Conservation (phyloP, 441 rosid species). For the Kokia cookei region DNA sequence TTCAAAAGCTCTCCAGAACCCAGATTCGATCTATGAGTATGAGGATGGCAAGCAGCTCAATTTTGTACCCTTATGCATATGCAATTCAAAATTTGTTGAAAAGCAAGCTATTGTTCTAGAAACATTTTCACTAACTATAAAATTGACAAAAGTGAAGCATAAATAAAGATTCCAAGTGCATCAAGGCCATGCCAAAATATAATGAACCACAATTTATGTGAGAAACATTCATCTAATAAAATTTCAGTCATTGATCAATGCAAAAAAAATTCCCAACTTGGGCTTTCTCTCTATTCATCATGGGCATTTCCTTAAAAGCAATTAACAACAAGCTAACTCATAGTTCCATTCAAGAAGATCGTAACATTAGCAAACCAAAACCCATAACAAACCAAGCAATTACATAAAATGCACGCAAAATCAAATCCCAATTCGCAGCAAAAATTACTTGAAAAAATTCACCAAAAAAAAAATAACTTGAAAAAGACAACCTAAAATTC, state of each 20-base stretch:
- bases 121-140: background rate
- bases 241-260: background rate
- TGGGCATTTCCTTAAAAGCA: background rate
- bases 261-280: background rate
- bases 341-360: conserved; percentile 10
- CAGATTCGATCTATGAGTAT: too few relatives aligned
- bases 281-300: background rate
- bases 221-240: background rate
- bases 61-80: background rate
- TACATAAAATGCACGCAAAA: background rate
- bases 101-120: background rate
- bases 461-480: background rate
- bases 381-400: background rate
- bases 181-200: background rate
- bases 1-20: background rate
- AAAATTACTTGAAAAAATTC: background rate
- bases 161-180: background rate
- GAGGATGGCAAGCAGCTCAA: background rate
- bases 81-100: background rate
- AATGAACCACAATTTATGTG: background rate
- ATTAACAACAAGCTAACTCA: background rate
- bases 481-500: background rate
- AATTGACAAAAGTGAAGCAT: background rate
- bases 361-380: background rate
- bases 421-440: background rate